These are phyloP conservation scores for Yamagishiella unicocca DNA, from an alignment of 139 green algal genomes.

Conservation along the genomic window DNA sequence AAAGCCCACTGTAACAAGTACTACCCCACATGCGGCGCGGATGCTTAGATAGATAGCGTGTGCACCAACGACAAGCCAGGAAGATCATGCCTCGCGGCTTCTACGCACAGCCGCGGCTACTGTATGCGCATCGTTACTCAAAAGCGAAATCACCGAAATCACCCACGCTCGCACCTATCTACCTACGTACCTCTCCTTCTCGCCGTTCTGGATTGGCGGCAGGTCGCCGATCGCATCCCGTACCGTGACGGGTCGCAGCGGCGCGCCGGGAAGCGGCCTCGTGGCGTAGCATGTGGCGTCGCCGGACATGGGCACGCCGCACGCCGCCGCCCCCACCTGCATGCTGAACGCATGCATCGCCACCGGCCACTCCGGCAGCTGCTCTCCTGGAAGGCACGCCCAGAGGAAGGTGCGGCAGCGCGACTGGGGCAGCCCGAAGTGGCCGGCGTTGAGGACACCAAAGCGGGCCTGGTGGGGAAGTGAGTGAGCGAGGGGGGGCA, in stretches of 20 bases:
- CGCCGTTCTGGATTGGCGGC: conserved; percentile 89
- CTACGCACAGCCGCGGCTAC: too few species aligned
- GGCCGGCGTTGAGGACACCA: conserved; percentile 96
- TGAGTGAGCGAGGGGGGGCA: too few species aligned
- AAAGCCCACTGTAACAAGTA: too few species aligned
- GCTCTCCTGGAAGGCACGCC: conserved; percentile 84
- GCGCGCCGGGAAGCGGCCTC: conserved; percentile 69
- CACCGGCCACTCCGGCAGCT: conserved; percentile 90
- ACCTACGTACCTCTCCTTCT: conserved; percentile 59
- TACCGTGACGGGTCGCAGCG: conserved; percentile 92
- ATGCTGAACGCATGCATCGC: conserved; percentile 91
- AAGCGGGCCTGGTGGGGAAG: conserved; percentile 98
- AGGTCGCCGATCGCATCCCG: conserved; percentile 94
- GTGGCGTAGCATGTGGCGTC: too few species aligned
- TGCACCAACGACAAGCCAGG: too few species aligned
- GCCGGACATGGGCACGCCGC: conserved; percentile 36
- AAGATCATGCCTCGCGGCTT: too few species aligned
- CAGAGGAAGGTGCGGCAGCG: conserved; percentile 98
- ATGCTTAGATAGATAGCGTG: too few species aligned
- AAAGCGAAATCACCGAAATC: too few species aligned
- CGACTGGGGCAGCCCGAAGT: conserved; percentile 95
- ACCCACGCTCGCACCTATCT: too few species aligned
- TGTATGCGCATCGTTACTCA: too few species aligned
- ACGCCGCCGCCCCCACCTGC: conserved; percentile 83
- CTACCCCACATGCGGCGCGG: too few species aligned